Percentiles rank a stretch among this genome's conserved stretches.
Conservation (phyloP, 441 rosid species). For the Metrosideros polymorpha region DNA sequence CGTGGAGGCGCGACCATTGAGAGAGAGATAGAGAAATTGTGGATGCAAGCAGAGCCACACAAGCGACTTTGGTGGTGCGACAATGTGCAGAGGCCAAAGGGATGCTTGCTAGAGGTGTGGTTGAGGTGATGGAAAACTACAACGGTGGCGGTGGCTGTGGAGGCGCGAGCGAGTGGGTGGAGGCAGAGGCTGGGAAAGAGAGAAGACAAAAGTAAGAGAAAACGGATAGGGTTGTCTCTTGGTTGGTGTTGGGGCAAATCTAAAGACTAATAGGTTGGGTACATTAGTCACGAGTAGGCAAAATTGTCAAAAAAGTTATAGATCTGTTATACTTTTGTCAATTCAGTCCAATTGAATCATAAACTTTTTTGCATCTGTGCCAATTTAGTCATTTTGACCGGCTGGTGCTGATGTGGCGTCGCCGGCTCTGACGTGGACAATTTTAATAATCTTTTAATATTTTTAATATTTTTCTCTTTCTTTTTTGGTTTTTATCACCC, state of each 20-base stretch:
- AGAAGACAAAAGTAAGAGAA: background rate
- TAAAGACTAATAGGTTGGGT: background rate
- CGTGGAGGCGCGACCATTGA: background rate
- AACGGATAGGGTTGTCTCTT: background rate
- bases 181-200: background rate
- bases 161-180: too few relatives aligned
- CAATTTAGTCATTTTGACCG: too few relatives aligned
- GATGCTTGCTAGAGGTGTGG: background rate
- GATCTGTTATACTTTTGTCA: too few relatives aligned
- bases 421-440: too few relatives aligned
- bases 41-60: background rate
- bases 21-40: background rate
- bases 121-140: background rate
- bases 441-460: too few relatives aligned
- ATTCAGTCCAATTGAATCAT: too few relatives aligned
- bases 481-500: too few relatives aligned
- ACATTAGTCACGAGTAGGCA: too few relatives aligned
- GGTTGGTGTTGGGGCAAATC: background rate
- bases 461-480: too few relatives aligned
- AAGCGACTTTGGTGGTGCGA: background rate
- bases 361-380: too few relatives aligned
- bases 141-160: background rate
- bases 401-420: too few relatives aligned
- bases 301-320: too few relatives aligned
- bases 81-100: background rate